Evolutionary conservation across 2,329 filamentous ascomycete genomes (phyloP), one percentile per base, ranked within the genome.

Genomic region (Aspergillus brasiliensis): DNA sequence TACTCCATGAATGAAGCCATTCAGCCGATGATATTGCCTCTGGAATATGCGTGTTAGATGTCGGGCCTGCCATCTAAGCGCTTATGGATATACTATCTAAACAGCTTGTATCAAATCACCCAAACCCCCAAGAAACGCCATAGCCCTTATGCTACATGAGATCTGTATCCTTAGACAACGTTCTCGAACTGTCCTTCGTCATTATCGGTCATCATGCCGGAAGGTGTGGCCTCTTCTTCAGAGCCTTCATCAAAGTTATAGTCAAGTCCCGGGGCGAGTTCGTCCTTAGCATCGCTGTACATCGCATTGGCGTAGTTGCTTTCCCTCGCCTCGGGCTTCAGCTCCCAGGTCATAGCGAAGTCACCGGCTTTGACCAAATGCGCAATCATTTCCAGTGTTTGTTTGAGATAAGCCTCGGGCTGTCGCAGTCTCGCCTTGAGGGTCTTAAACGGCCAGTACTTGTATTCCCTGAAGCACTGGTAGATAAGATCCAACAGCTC

Each of bases 401-500:
- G 87, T 57, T 94, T 92, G 62, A 99, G 85, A 75, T 93, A 98
- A n/a, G 90, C 88, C 74, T 98, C 95, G 1, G 95, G 95, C 78
- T 99, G 95, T 61, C 88, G 86, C 40, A 96, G 85, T 62, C 84
- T 81, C 53, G 87, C 83, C 64, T 92, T 91, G 67, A 99, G 85
- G 5, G 90, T 86, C 72, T 91, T 93, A 83, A 98, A 91, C n/a
- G 90, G 88, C 93, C 94, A 99, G 77, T 95, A 98, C 69, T 89
- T 88, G 82, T 90, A 96, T 70, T 90, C 82, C 58, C 88, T 86
- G 86, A 97, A 99, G 73, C 88, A 90, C 51, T 84, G 80, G 81
- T 94, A 92, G 62, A 99, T 88, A 65, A 86, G 84, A 78, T 97
- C 93, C 78, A 96, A 80, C 63, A 99, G 87, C 70, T 95, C 90